Evolutionary conservation across 495 filamentous ascomycete genomes (phyloP).

Genomic region (Penicillium chermesinum): DNA sequence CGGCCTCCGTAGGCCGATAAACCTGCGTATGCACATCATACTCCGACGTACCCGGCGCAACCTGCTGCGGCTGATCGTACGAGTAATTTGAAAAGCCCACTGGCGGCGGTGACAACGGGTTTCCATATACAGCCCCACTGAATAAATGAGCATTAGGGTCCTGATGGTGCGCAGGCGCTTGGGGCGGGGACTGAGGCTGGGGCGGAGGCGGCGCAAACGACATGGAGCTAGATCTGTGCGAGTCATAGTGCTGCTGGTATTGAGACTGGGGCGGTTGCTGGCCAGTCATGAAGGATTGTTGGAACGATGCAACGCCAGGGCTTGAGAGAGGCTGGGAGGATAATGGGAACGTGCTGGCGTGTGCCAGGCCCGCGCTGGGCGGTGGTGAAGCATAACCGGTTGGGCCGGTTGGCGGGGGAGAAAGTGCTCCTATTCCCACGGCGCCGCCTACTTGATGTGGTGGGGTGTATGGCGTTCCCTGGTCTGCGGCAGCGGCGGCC

Average conservation of each 20-base stretch:
- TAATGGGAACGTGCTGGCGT: slow-evolving; percentile 22
- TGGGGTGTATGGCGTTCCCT: slow-evolving; percentile 39
- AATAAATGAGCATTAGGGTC: slow-evolving; percentile 43
- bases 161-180: no score
- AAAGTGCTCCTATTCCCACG: slow-evolving; percentile 24
- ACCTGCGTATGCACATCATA: slow-evolving; percentile 72
- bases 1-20: slow-evolving; percentile 68
- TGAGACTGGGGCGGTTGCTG: neutral
- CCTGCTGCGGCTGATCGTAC: slow-evolving; percentile 42
- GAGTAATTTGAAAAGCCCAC: slow-evolving; percentile 55
- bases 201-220: slow-evolving; percentile 41
- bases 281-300: slow-evolving; percentile 24
- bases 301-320: slow-evolving; percentile 29
- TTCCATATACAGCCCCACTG: slow-evolving; percentile 16
- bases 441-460: slow-evolving; percentile 27
- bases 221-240: slow-evolving; percentile 6
- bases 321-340: slow-evolving; percentile 14
- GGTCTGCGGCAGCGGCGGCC: slow-evolving; percentile 62
- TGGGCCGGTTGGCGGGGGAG: slow-evolving; percentile 22
- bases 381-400: slow-evolving; percentile 34
- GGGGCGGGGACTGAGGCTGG: neutral
- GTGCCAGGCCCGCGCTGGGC: slow-evolving; percentile 30
- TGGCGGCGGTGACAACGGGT: slow-evolving; percentile 20
- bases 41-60: slow-evolving; percentile 33
- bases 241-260: neutral